Conservation (phyloP, 169 alveolate species). For the Hepatocystis sp. region DNA sequence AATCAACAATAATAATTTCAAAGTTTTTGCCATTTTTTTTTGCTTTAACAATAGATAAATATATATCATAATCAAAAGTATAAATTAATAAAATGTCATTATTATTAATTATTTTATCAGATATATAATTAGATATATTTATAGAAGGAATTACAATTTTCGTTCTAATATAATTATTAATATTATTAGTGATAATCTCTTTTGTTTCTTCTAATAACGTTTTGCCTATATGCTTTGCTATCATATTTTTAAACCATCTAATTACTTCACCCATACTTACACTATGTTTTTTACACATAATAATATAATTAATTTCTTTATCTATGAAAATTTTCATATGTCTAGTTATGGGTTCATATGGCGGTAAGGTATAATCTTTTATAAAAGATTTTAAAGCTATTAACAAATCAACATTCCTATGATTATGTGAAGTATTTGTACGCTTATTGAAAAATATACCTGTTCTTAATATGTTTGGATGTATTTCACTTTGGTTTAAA, state of each 20-base stretch:
- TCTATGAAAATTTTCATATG: constrained; percentile 79
- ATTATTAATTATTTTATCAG: constrained; percentile 37
- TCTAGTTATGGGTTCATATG: constrained; percentile 79
- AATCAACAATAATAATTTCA: constrained; percentile 58
- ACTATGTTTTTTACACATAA: constrained; percentile 80
- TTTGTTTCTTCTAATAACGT: constrained; percentile 44
- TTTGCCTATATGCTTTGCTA: constrained; percentile 62
- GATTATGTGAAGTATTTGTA: constrained; percentile 74
- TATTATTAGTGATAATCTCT: constrained; percentile 56
- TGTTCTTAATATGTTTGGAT: constrained; percentile 80
- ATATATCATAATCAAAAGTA: constrained; percentile 73
- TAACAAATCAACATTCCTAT: constrained; percentile 78
- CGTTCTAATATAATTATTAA: constrained; percentile 71
- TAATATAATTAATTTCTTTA: constrained; percentile 79
- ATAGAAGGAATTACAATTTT: constrained; percentile 67
- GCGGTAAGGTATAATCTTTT: constrained; percentile 80
- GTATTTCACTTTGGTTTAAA: constrained; percentile 77
- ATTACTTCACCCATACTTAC: constrained; percentile 83
- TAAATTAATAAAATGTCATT: constrained; percentile 57
- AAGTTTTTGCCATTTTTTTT: constrained; percentile 47
- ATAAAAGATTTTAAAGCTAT: constrained; percentile 79
- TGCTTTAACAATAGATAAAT: constrained; percentile 69
- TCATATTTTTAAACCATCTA: constrained; percentile 80
- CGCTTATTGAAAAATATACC: constrained; percentile 80
- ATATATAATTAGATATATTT: constrained; percentile 50